Evolutionary conservation across 306 rosid genomes (phyloP), one percentile per base, ranked within the genome.

Genomic region (Cucurbita pepo): DNA sequence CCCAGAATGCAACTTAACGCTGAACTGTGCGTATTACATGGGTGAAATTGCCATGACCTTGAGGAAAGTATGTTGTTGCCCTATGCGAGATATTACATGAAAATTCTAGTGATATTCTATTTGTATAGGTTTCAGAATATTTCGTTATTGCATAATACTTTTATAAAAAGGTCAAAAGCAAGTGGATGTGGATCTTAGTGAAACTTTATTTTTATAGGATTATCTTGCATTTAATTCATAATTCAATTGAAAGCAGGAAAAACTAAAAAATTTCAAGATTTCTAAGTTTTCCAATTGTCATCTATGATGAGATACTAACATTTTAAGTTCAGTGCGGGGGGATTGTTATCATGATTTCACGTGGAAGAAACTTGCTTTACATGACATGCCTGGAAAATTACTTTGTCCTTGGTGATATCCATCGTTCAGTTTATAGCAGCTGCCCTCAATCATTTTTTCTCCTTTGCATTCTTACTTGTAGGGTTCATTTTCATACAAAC

Each of bases 21-120:
- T 88, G 70, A 87, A 90, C 84, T 86, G 96, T 75, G 87, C 90
- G 74, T 90, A 84, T 87, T 87, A 88, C 82, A 88, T 90, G 88
- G 91, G 87, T 64, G 98, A 93, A 83, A 79, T 88, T 79, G 91
- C 98, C 75, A 86, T 93, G 97, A 88, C 94, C 91, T 85, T 93
- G 74, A 82, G 51, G 76, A 93, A 90, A 96, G 98, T 93, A 87
- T 72, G 65, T 80, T 76, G 77, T 85, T 74, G 57, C 22, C 18
- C 62, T 38, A 25, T 44, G 52, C 21, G 59, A 56, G 60, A 9
- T 56, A 60, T 52, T 52, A 41, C 43, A 67, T 47, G 56, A 15
- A 67, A 67, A 16, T 47, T 67, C 56, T 30, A 12, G 73, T 67
- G 73, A 47, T 47, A 47, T 67, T 67, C 34, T 4, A 1, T 10